Evolutionary conservation across 1,284 basidiomycete species (phyloP).

Genomic region (Cutaneotrichosporon spelunceum): DNA sequence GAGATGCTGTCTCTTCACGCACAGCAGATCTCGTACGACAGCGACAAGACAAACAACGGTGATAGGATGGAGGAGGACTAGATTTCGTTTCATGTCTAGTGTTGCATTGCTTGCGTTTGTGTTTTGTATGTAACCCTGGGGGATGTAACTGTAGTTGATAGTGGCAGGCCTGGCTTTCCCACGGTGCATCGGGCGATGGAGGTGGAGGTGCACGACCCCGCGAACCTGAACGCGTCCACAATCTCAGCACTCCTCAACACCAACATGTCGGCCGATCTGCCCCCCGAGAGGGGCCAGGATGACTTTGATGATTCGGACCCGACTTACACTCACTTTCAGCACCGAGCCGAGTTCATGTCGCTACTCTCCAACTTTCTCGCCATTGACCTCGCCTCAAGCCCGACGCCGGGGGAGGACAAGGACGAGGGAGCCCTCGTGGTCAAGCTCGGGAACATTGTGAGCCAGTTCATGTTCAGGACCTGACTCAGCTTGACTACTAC

Average conservation of each 20-base stretch:
- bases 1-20: constrained; percentile 37
- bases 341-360: constrained; percentile 58
- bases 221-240: not conserved
- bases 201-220: constrained; percentile 5
- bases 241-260: not conserved
- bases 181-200: not conserved
- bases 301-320: constrained; percentile 42
- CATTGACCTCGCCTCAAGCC: constrained; percentile 55
- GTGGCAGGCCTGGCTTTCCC: not conserved
- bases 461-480: constrained; percentile 13
- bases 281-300: constrained; percentile 3
- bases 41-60: not conserved
- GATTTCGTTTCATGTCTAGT: not conserved
- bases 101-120: not conserved
- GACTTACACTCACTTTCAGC: constrained; percentile 50
- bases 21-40: not conserved
- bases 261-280: not conserved
- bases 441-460: constrained; percentile 50
- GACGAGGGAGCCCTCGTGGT: constrained; percentile 56
- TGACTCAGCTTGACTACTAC: constrained; percentile 72
- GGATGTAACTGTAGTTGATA: constrained; percentile 1
- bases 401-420: constrained; percentile 54
- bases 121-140: not conserved
- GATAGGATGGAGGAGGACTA: constrained; percentile 13
- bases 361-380: constrained; percentile 59